Conservation (phyloP, 257 asterid genomes). For the Plantago ovata region DNA sequence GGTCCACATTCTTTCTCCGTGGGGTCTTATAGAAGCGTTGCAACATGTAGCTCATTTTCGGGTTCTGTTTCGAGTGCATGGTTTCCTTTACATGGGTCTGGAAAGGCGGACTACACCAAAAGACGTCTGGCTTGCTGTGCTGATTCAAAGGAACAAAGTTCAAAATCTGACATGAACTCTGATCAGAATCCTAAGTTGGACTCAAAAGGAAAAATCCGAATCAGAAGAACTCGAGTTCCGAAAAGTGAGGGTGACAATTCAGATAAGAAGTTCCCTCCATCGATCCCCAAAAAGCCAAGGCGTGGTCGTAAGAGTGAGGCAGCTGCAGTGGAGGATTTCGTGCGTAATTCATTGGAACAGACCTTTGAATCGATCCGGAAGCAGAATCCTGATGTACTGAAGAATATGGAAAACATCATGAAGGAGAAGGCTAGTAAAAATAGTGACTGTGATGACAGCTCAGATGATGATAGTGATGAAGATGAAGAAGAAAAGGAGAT, state of each 20-base stretch:
- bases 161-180: slow-evolving; percentile 26
- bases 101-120: slow-evolving; percentile 15
- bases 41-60: slow-evolving; percentile 16
- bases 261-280: slow-evolving; percentile 36
- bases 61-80: slow-evolving; percentile 21
- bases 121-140: slow-evolving; percentile 38
- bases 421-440: slow-evolving; percentile 45
- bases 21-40: slow-evolving; percentile 19
- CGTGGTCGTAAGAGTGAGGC: slow-evolving; percentile 89
- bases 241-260: slow-evolving; percentile 30
- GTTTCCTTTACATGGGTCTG: slow-evolving; percentile 16
- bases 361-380: slow-evolving; percentile 65
- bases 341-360: slow-evolving; percentile 51
- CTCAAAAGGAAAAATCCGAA: slow-evolving; percentile 27
- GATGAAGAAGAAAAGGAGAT: slow-evolving; percentile 38
- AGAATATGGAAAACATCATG: slow-evolving; percentile 53
- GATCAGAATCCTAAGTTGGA: slow-evolving; percentile 23
- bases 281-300: slow-evolving; percentile 69
- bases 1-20: slow-evolving; percentile 24
- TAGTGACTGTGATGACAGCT: slow-evolving; percentile 25
- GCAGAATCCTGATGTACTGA: slow-evolving; percentile 59
- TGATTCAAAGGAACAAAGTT: slow-evolving; percentile 31
- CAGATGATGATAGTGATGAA: slow-evolving; percentile 36
- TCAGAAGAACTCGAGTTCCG: slow-evolving; percentile 24
- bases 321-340: slow-evolving; percentile 88